Base-by-base conservation (phyloP, 2,329 filamentous ascomycete genomes). In the Coleophoma cylindrospora region DNA sequence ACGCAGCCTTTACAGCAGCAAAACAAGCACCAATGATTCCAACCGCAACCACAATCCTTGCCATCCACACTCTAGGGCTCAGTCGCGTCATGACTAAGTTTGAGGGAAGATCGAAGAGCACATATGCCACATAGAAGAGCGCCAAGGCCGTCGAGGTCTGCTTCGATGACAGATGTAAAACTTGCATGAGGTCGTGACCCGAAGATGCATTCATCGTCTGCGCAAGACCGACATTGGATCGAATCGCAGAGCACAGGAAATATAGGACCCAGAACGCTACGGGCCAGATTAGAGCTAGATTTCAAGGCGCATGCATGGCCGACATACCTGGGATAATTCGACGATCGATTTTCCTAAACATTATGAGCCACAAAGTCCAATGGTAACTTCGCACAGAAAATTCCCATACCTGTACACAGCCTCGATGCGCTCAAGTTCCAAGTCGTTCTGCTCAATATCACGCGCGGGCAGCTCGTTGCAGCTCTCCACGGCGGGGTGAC, bases 51-150 rank as follows among this genome's bases (percentile, higher is more conserved):
- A 96, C 90, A 58, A 96, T 95, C 51, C 91, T 81, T 50, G 88
- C 86, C 87, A 96, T 95, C 91, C 91, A 96, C 3, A 91, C 80
- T 54, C 90, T 85, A 2, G 91, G 91, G 58, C 87, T 91, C 6
- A 95, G 75, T 55, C 80, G 84, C 56, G 86, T 90, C 91, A 96
- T 95, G 66, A 94, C 72, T 56, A 96, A 75, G 66, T 95, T 96
- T 5, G 89, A 94, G 0, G 91, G 91, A 49, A 89, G 79, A 65
- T 96, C 91, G 61, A 96, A 95, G 48, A 95, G 70, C 53, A 95
- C 90, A 68, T 96, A 96, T 63, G 89, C 85, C 54, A 95, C 90
- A 65, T 96, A 96, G 74, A 96, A 96, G 14, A 96, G 75, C 4
- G 91, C 89, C 37, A 96, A 73, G 45, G 88, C 89, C 0, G 87